Conservation (phyloP, 176 grass and related monocot genomes). For the bread wheat (Triticum aestivum) region IWGSC_CS_RefSeq_v2.1 NC_057795.1:391672589-391673088, state of each 20-base stretch:
- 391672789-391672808: slow-evolving; percentile 72
- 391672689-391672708: slow-evolving; percentile 66
- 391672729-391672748: slow-evolving; percentile 59
- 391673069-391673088: slow-evolving; percentile 71
- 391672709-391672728: slow-evolving; percentile 61
- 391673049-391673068: slow-evolving; percentile 67
- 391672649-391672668: neutral
- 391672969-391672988: slow-evolving; percentile 87
- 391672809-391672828: slow-evolving; percentile 71
- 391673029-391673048: slow-evolving; percentile 56
- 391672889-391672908: slow-evolving; percentile 67
- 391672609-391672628: neutral
- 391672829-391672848: slow-evolving; percentile 80
- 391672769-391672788: slow-evolving; percentile 67
- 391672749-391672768: slow-evolving; percentile 70
- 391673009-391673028: slow-evolving; percentile 58
- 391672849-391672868: slow-evolving; percentile 88
- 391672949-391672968: slow-evolving; percentile 67
- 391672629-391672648: neutral
- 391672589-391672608: neutral
- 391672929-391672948: slow-evolving; percentile 75
- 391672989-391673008: slow-evolving; percentile 84
- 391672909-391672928: slow-evolving; percentile 88
- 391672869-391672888: slow-evolving; percentile 63
- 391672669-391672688: slow-evolving; percentile 57